Percentiles rank a stretch among this genome's conserved stretches.
phyloP scores from a whole-genome alignment of 1,284 basidiomycete species.

The Apiotrichum porosum region DNA sequence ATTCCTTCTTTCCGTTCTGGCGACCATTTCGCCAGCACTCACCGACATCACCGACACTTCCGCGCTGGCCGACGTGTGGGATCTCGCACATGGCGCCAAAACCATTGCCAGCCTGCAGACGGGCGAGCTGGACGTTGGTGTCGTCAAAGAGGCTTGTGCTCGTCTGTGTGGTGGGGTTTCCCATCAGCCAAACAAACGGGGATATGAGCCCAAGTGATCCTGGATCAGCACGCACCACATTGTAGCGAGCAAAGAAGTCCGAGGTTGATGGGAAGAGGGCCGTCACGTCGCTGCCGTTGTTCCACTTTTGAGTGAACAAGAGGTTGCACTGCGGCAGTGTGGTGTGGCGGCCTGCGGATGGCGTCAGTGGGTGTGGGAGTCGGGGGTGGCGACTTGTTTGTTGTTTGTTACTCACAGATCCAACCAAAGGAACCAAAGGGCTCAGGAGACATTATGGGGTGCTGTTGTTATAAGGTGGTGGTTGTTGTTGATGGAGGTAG shows the following conservation, averaged over 20 bases:
- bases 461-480: too few species aligned
- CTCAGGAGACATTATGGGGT: conserved; percentile 18
- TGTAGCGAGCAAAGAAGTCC: conserved; percentile 25
- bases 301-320: conserved; percentile 47
- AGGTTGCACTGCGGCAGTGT: conserved; percentile 50
- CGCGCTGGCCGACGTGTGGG: conserved; percentile 29
- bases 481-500: too few species aligned
- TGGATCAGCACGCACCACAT: conserved; percentile 26
- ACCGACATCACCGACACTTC: conserved; percentile 44
- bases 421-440: conserved; percentile 44
- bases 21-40: too few species aligned
- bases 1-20: too few species aligned
- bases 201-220: too few species aligned
- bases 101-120: conserved; percentile 31
- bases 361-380: too few species aligned
- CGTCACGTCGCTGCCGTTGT: conserved; percentile 20
- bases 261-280: conserved; percentile 35
- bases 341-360: conserved; percentile 35
- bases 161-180: too few species aligned
- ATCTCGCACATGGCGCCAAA: conserved; percentile 41
- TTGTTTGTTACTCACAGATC: conserved; percentile 38
- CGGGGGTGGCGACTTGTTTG: too few species aligned
- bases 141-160: conserved; percentile 24
- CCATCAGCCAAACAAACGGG: too few species aligned
- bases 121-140: conserved; percentile 26